phyloP scores from a whole-genome alignment of 164 flowering plant genomes.

The Buxus sempervirens region DNA sequence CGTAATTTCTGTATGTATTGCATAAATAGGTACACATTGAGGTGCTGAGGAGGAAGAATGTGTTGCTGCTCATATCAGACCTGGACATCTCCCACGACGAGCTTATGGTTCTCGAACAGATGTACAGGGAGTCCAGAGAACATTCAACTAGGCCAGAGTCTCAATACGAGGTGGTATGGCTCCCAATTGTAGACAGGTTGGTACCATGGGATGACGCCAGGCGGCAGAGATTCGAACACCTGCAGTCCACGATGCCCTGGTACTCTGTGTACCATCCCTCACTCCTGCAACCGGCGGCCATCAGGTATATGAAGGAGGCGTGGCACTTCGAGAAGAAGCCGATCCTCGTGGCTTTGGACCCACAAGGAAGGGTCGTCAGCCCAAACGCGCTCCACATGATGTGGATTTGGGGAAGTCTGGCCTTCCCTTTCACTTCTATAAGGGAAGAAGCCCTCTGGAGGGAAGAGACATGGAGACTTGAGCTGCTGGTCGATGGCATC shows the following conservation, averaged over 20 bases:
- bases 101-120: slow-evolving; percentile 13
- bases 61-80: slow-evolving; percentile 21
- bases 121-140: slow-evolving; percentile 14
- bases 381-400: slow-evolving; percentile 54
- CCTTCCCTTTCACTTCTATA: slow-evolving; percentile 44
- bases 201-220: neutral
- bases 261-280: neutral
- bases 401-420: slow-evolving; percentile 60
- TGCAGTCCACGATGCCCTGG: neutral
- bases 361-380: slow-evolving; percentile 38
- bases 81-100: slow-evolving; percentile 22
- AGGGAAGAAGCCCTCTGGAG: slow-evolving; percentile 53
- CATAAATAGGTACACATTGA: slow-evolving; percentile 15
- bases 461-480: slow-evolving; percentile 46
- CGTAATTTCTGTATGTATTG: neutral
- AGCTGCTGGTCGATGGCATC: slow-evolving; percentile 34
- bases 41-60: slow-evolving; percentile 21
- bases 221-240: neutral
- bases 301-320: slow-evolving; percentile 44
- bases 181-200: slow-evolving; percentile 13
- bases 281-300: neutral
- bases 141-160: slow-evolving; percentile 12
- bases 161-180: slow-evolving; percentile 24
- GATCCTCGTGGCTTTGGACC: slow-evolving; percentile 45
- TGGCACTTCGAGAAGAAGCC: slow-evolving; percentile 52